Evolutionary conservation across 192 early-diverging fungal species (phyloP).

Genomic region (Lobosporangium transversale): DNA sequence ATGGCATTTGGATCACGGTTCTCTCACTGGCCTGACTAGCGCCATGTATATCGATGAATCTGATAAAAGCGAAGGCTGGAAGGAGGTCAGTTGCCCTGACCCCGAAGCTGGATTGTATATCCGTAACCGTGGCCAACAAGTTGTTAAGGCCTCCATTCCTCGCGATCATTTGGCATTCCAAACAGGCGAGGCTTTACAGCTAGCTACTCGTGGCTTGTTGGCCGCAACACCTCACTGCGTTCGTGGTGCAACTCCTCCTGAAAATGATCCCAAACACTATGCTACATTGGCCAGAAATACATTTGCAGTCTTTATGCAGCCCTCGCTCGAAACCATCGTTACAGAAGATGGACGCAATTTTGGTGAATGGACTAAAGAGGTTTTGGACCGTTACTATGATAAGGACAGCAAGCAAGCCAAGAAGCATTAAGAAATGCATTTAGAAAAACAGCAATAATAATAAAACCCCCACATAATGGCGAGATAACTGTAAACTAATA

Average conservation of each 20-base stretch:
- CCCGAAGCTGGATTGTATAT: slow-evolving; percentile 69
- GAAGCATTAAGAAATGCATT: not conserved
- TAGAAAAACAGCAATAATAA: not conserved
- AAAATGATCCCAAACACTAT: slow-evolving; percentile 34
- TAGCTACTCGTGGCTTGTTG: slow-evolving; percentile 60
- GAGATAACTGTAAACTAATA: too few relatives aligned
- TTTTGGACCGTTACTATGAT: slow-evolving; percentile 48
- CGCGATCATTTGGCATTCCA: slow-evolving; percentile 73
- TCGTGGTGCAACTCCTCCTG: slow-evolving; percentile 56
- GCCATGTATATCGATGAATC: slow-evolving; percentile 70
- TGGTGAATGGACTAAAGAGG: slow-evolving; percentile 52
- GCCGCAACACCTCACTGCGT: slow-evolving; percentile 77
- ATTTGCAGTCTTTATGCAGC: slow-evolving; percentile 80
- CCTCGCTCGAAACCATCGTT: slow-evolving; percentile 57
- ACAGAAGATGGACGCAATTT: slow-evolving; percentile 49
- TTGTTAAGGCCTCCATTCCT: slow-evolving; percentile 66
- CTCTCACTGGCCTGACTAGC: slow-evolving; percentile 69
- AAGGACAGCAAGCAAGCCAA: slow-evolving; percentile 20
- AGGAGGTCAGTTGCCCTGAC: slow-evolving; percentile 54
- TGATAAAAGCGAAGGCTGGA: slow-evolving; percentile 38
- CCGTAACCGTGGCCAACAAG: slow-evolving; percentile 55
- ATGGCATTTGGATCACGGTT: slow-evolving; percentile 73
- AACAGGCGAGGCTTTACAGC: slow-evolving; percentile 70
- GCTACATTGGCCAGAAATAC: slow-evolving; percentile 67
- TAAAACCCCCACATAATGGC: too few relatives aligned